phyloP scores from a whole-genome alignment of 768 basidiomycete genomes.

The Calvatia gigantea region DNA sequence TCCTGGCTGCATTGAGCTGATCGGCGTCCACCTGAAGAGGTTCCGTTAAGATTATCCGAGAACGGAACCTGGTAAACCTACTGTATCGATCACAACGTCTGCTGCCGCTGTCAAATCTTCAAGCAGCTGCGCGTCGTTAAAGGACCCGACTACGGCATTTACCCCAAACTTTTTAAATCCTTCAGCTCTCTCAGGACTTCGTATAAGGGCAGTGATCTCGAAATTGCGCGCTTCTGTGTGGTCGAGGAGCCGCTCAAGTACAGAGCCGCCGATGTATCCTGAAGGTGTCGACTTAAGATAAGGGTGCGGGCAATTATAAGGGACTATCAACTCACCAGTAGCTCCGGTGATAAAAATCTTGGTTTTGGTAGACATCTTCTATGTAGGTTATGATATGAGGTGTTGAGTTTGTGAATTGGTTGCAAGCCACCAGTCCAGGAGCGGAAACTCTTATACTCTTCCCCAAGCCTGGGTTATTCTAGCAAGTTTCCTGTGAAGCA shows the following conservation, averaged over 20 bases:
- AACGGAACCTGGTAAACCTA: constrained; percentile 15
- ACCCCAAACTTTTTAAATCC: constrained; percentile 35
- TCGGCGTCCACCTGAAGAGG: constrained; percentile 34
- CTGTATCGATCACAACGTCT: constrained; percentile 43
- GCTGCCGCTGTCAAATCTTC: constrained; percentile 37
- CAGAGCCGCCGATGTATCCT: constrained; percentile 49
- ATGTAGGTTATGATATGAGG: not conserved
- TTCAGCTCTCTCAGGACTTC: constrained; percentile 41
- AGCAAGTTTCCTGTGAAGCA: no score
- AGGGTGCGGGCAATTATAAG: not conserved
- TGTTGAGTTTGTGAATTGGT: not conserved
- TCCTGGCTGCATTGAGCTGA: constrained; percentile 32
- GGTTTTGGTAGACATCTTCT: constrained; percentile 22
- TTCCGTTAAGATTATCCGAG: not conserved
- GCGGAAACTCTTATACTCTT: not conserved
- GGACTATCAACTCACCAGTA: constrained; percentile 32
- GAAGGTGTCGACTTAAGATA: not conserved
- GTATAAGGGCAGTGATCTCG: constrained; percentile 42
- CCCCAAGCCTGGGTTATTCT: no score
- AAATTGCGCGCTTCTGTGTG: constrained; percentile 32
- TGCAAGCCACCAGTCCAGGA: not conserved
- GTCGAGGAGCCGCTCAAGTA: constrained; percentile 39
- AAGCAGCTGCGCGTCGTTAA: constrained; percentile 35
- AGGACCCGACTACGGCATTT: constrained; percentile 36
- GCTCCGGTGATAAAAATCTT: constrained; percentile 42